These are phyloP conservation scores for Hymenoscyphus occultus DNA, from an alignment of 2,329 filamentous ascomycete genomes.

Conservation along the genomic window DNA sequence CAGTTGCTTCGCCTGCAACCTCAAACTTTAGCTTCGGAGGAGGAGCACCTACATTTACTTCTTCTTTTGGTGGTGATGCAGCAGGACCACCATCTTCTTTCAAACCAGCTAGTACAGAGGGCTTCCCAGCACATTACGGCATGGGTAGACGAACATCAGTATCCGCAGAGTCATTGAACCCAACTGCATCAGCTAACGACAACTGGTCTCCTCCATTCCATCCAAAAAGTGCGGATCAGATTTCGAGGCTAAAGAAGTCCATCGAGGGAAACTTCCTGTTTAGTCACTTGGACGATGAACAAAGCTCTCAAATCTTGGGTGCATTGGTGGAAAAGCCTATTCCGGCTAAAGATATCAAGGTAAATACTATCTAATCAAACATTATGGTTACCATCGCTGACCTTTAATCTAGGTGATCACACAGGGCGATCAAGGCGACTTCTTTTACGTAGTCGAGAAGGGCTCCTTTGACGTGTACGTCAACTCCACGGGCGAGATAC, in stretches of 20 bases:
- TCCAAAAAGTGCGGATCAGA: slow-evolving; percentile 78
- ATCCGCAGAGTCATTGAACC: slow-evolving; percentile 93
- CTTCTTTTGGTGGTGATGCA: slow-evolving; percentile 46
- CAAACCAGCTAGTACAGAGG: slow-evolving; percentile 50
- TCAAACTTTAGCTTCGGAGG: slow-evolving; percentile 50
- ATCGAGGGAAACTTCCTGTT: slow-evolving; percentile 93
- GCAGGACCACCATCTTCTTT: slow-evolving; percentile 44
- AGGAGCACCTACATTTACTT: slow-evolving; percentile 37
- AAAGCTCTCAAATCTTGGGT: slow-evolving; percentile 80
- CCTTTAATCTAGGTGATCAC: slow-evolving; percentile 69
- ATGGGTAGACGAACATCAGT: slow-evolving; percentile 91
- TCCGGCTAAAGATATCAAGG: slow-evolving; percentile 80
- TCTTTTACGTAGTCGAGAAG: slow-evolving; percentile 94
- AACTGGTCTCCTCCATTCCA: slow-evolving; percentile 88
- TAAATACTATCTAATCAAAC: slow-evolving; percentile 31
- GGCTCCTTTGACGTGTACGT: slow-evolving; percentile 90
- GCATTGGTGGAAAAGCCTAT: slow-evolving; percentile 94
- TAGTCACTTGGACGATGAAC: slow-evolving; percentile 90
- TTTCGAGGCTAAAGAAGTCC: slow-evolving; percentile 72
- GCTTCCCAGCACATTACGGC: slow-evolving; percentile 90
- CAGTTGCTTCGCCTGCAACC: slow-evolving; percentile 70
- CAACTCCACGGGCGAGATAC: slow-evolving; percentile 71
- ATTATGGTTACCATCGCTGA: background rate
- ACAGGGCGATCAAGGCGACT: slow-evolving; percentile 94
- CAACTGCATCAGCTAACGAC: slow-evolving; percentile 75